A percentile compares a stretch with the other conserved stretches of the same genome.
These are phyloP conservation scores for Pleurotus citrinopileatus DNA, from an alignment of 768 basidiomycete species.

Conservation along the genomic window DNA sequence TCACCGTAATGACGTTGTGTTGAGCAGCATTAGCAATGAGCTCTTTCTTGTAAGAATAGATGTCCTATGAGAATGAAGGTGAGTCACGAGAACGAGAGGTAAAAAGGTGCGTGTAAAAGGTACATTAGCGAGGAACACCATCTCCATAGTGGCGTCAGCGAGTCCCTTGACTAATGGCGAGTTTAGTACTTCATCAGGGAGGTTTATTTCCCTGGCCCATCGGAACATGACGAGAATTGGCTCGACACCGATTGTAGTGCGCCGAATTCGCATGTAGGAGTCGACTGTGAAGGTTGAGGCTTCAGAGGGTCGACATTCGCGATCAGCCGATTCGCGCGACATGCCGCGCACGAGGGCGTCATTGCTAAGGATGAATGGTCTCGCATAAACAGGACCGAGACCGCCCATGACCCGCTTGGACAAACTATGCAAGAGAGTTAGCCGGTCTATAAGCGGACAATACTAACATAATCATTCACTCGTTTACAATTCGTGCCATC, in stretches of 20 bases:
- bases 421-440: background rate
- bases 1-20: slow-evolving; percentile 14
- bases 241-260: slow-evolving; percentile 13
- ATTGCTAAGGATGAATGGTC: slow-evolving; percentile 7
- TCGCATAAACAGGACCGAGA: slow-evolving; percentile 7
- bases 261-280: slow-evolving; percentile 11
- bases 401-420: background rate
- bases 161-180: slow-evolving; percentile 9
- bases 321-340: slow-evolving; percentile 4
- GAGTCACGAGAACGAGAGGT: background rate
- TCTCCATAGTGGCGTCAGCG: slow-evolving; percentile 10
- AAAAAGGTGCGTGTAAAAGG: background rate
- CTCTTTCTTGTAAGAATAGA: slow-evolving; percentile 16
- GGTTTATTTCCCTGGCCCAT: slow-evolving; percentile 6
- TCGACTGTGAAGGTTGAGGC: slow-evolving; percentile 4
- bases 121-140: slow-evolving; percentile 15
- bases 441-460: background rate
- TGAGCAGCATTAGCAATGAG: slow-evolving; percentile 10
- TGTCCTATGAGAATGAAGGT: no score
- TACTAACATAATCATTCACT: background rate
- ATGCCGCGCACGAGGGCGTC: slow-evolving; percentile 6
- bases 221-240: slow-evolving; percentile 12
- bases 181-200: slow-evolving; percentile 13
- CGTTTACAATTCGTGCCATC: slow-evolving; percentile 1
- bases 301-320: background rate